Conservation (phyloP, 768 basidiomycete species). For the Suillus variegatus region DNA sequence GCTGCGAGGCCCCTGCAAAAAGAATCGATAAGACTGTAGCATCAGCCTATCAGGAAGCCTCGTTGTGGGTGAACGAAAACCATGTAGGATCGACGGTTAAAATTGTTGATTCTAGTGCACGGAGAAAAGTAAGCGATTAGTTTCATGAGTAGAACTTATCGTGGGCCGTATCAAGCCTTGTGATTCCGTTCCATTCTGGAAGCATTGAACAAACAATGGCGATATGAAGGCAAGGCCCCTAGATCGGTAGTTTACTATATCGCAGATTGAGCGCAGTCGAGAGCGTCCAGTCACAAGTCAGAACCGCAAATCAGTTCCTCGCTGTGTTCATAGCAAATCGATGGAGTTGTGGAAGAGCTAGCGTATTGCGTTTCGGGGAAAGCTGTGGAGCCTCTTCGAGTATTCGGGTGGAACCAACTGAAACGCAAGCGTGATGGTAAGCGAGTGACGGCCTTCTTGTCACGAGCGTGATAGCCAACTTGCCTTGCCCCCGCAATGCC, state of each 20-base stretch:
- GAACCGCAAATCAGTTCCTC: constrained; percentile 10
- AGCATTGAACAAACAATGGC: constrained; percentile 24
- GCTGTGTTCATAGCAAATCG: neutral
- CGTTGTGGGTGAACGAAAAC: constrained; percentile 1
- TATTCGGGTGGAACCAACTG: neutral
- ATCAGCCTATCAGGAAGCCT: constrained; percentile 3
- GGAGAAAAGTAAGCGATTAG: constrained; percentile 1
- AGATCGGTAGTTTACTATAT: constrained; percentile 28
- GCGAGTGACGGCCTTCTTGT: constrained; percentile 11
- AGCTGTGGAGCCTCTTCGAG: neutral
- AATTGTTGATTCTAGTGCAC: constrained; percentile 5
- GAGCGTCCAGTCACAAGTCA: constrained; percentile 10
- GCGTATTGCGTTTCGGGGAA: constrained; percentile 6
- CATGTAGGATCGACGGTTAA: constrained; percentile 6
- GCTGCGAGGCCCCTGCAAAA: constrained; percentile 24
- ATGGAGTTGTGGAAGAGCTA: neutral
- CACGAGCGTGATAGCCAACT: constrained; percentile 8
- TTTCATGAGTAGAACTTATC: constrained; percentile 16
- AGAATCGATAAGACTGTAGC: constrained; percentile 2
- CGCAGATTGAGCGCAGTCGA: constrained; percentile 31
- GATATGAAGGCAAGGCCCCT: constrained; percentile 33
- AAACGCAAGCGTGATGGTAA: constrained; percentile 17
- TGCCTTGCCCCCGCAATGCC: constrained; percentile 14
- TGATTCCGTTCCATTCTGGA: constrained; percentile 35
- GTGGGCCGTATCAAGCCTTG: constrained; percentile 2